A percentile compares a stretch with the other conserved stretches of the same genome.
Evolutionary conservation across 2,329 filamentous ascomycete species (phyloP).

Genomic region (Mycogone perniciosa): DNA sequence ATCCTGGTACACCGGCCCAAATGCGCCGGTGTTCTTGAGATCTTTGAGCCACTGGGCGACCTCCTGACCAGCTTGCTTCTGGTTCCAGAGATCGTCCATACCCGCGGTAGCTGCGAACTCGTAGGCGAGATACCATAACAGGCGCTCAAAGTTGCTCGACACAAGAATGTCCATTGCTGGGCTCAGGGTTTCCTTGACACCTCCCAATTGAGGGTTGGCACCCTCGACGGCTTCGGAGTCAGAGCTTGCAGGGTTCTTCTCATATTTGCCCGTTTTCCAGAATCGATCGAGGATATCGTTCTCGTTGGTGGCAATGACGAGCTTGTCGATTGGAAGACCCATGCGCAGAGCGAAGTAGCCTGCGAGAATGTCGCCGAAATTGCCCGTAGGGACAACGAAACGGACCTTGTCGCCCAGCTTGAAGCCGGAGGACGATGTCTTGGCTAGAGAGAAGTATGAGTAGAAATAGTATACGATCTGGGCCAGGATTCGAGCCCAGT

Average conservation of each 20-base stretch:
- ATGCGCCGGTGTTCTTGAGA: constrained; percentile 76
- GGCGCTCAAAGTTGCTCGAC: constrained; percentile 90
- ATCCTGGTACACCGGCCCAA: constrained; percentile 66
- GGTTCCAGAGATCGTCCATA: constrained; percentile 60
- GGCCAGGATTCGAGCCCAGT: constrained; percentile 89
- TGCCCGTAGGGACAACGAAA: constrained; percentile 88
- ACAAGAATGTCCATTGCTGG: constrained; percentile 98
- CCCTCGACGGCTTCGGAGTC: constrained; percentile 48
- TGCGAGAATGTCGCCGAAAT: constrained; percentile 91
- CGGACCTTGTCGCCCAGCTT: constrained; percentile 63
- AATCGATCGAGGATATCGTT: constrained; percentile 97
- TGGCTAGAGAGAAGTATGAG: constrained; percentile 77
- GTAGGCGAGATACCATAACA: constrained; percentile 89
- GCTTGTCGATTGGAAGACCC: constrained; percentile 81
- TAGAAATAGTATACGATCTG: constrained; percentile 98
- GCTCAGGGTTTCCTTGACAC: constrained; percentile 84
- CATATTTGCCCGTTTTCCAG: constrained; percentile 84
- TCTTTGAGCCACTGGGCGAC: constrained; percentile 72
- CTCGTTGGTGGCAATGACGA: constrained; percentile 91
- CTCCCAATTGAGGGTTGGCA: constrained; percentile 58
- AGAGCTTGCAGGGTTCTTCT: constrained; percentile 63
- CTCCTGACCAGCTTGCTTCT: constrained; percentile 65
- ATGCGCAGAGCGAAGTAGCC: constrained; percentile 89
- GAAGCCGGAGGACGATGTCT: constrained; percentile 48
- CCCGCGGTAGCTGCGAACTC: constrained; percentile 54